Percentiles rank a stretch among this genome's conserved stretches.
These are phyloP conservation scores for Macrophomina pseudophaseolina DNA, from an alignment of 2,329 filamentous ascomycete genomes.

Conservation along the genomic window DNA sequence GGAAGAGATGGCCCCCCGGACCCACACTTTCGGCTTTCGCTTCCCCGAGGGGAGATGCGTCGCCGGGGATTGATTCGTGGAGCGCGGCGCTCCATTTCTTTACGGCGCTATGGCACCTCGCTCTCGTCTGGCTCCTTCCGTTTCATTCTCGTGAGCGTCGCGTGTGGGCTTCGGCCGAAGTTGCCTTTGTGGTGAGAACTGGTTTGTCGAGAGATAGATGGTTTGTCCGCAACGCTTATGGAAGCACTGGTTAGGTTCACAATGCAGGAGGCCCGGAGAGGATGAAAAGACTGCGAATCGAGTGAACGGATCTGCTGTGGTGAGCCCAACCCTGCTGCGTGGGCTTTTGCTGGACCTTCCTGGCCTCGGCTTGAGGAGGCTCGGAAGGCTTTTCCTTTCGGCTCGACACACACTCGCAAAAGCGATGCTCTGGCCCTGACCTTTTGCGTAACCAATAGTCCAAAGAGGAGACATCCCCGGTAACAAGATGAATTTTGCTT, in stretches of 20 bases:
- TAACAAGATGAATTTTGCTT: neutral
- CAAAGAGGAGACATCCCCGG: neutral
- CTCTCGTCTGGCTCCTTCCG: neutral
- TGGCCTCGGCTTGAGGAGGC: neutral
- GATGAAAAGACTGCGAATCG: too few species aligned
- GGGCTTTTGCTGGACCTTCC: neutral
- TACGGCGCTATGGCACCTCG: neutral
- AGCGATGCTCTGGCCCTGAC: neutral
- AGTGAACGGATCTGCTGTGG: too few species aligned
- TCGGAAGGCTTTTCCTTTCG: neutral
- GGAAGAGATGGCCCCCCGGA: neutral
- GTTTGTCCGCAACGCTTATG: neutral
- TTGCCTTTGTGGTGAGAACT: neutral
- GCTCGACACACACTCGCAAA: neutral
- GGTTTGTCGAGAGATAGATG: neutral
- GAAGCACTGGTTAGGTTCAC: too few species aligned
- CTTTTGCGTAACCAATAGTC: neutral
- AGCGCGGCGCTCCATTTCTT: neutral
- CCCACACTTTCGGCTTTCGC: slow-evolving; percentile 4
- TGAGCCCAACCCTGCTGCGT: too few species aligned
- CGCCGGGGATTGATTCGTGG: neutral
- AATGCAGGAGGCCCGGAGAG: too few species aligned
- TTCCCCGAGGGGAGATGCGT: neutral
- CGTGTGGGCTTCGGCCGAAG: neutral
- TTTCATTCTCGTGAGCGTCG: neutral